phyloP scores from a whole-genome alignment of 225 moss, liverwort and hornwort genomes.

The Pleurozium schreberi region DNA sequence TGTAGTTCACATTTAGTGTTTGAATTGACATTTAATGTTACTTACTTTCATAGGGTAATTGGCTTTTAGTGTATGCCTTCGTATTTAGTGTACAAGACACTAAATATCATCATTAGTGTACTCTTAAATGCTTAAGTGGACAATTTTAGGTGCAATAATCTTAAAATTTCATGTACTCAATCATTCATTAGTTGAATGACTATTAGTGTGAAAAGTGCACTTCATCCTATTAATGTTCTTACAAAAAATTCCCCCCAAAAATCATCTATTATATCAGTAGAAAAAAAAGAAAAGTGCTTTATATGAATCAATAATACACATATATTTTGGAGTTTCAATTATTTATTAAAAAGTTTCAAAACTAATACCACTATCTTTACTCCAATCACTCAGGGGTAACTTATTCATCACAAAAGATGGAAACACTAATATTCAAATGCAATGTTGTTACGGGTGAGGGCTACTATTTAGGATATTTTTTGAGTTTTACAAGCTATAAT shows the following conservation, averaged over 20 bases:
- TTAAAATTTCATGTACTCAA: background rate
- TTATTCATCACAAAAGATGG: background rate
- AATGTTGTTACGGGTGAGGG: background rate
- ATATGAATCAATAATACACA: background rate
- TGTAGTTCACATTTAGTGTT: no score
- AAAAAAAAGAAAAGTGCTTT: background rate
- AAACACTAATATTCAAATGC: background rate
- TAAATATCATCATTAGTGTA: no score
- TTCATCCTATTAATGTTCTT: background rate
- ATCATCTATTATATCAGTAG: no score
- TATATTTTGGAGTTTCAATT: background rate
- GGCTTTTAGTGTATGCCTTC: no score
- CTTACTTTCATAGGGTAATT: no score
- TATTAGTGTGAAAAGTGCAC: background rate
- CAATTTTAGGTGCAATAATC: no score
- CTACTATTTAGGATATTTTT: no score
- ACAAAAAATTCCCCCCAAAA: background rate
- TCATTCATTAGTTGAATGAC: fast-evolving
- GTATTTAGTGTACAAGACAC: no score
- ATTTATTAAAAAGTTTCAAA: background rate
- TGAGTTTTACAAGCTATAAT: no score
- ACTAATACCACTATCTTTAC: background rate
- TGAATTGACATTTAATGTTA: no score
- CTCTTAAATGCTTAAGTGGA: background rate
- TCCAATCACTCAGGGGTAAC: background rate